Percentiles rank a stretch among this genome's conserved stretches.
These are phyloP conservation scores for Daedaleopsis sinensis DNA, from an alignment of 768 basidiomycete species.

Conservation along the genomic window DNA sequence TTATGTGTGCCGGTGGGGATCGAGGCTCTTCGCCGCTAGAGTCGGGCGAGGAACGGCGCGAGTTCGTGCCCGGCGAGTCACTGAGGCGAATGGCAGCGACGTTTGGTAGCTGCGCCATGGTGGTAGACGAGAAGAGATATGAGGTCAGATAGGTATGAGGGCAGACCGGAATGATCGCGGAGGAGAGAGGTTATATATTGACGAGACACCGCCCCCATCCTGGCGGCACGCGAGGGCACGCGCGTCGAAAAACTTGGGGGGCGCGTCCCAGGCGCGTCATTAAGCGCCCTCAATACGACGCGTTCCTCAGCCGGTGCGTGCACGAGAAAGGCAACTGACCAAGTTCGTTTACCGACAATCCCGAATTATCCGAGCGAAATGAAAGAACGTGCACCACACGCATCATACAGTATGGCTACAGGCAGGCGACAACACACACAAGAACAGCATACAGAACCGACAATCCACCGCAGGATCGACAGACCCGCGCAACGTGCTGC, in stretches of 20 bases:
- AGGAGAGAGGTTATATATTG: background rate
- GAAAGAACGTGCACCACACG: slow-evolving; percentile 17
- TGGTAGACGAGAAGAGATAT: no score
- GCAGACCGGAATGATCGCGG: background rate
- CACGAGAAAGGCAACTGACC: slow-evolving; percentile 8
- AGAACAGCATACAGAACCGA: slow-evolving; percentile 9
- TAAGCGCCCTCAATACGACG: background rate
- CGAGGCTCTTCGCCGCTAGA: slow-evolving; percentile 17
- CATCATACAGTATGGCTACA: slow-evolving; percentile 21
- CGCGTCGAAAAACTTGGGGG: background rate
- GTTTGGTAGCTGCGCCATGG: no score
- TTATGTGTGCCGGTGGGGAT: slow-evolving; percentile 38
- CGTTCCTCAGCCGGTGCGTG: slow-evolving; percentile 1
- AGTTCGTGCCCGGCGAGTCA: background rate
- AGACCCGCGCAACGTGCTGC: background rate
- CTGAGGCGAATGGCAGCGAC: no score
- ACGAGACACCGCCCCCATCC: background rate
- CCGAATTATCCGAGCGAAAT: background rate
- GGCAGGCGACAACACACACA: slow-evolving; percentile 13
- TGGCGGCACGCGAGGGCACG: background rate
- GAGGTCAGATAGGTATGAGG: background rate
- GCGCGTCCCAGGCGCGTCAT: no score
- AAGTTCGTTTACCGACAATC: slow-evolving; percentile 7
- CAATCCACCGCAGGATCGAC: slow-evolving; percentile 4
- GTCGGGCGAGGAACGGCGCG: slow-evolving; percentile 10